Evolutionary conservation across 2,329 filamentous ascomycete species (phyloP).

Genomic region (Aspergillus pseudoviridinutans): DNA sequence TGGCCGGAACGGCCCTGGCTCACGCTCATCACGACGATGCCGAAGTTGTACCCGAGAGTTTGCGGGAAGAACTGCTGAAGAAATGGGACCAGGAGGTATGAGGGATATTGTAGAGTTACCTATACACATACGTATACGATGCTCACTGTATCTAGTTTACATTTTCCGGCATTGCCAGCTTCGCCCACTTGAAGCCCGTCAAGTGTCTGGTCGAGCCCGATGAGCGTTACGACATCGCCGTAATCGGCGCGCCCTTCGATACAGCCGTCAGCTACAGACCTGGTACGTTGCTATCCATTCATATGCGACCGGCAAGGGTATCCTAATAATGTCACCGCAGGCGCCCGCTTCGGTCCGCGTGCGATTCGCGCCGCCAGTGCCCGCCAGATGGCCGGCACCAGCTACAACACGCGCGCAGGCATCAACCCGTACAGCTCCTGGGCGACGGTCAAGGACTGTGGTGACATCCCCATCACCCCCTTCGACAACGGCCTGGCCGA

Average conservation of each 20-base stretch:
- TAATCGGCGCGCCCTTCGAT: constrained; percentile 71
- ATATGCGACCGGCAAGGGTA: not conserved
- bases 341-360: constrained; percentile 78
- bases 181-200: constrained; percentile 65
- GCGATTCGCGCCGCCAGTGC: constrained; percentile 81
- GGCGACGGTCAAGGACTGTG: constrained; percentile 80
- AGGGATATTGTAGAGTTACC: not conserved
- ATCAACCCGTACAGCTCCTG: constrained; percentile 81
- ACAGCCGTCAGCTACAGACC: constrained; percentile 68
- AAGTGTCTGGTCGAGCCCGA: constrained; percentile 66
- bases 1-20: constrained; percentile 28
- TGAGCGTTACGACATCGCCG: constrained; percentile 64
- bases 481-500: constrained; percentile 81
- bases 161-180: constrained; percentile 71
- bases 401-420: constrained; percentile 75
- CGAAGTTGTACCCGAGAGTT: constrained; percentile 36
- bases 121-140: not conserved
- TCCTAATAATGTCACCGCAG: constrained; percentile 15
- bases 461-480: constrained; percentile 81
- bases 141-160: constrained; percentile 46
- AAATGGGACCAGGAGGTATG: constrained; percentile 48
- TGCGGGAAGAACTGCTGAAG: constrained; percentile 40
- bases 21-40: constrained; percentile 41
- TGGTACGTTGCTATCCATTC: constrained; percentile 41
- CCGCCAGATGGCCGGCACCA: constrained; percentile 73